Evolutionary conservation across 495 filamentous ascomycete genomes (phyloP).

Genomic region (Entonaema liquescens): DNA sequence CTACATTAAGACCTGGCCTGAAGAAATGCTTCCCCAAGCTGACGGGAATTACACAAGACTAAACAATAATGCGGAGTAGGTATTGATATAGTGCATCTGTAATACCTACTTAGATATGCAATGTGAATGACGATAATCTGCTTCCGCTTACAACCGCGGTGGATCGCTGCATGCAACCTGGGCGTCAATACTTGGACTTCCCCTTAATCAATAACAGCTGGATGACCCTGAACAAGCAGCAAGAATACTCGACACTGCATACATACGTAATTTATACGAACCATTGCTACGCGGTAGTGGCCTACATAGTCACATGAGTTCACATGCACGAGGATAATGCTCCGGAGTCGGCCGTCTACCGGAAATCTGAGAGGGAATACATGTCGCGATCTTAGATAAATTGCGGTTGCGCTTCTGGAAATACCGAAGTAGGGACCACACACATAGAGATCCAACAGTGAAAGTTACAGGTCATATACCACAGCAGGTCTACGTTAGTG

Average conservation of each 20-base stretch:
- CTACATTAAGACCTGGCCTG: neutral
- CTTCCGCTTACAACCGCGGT: neutral
- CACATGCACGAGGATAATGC: neutral
- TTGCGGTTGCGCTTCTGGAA: constrained; percentile 13
- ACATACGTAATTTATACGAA: neutral
- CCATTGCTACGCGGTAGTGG: neutral
- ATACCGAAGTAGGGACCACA: constrained; percentile 17
- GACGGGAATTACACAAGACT: neutral
- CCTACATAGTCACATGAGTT: constrained; percentile 7
- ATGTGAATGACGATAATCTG: constrained; percentile 9
- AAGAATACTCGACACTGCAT: neutral
- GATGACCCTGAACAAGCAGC: neutral
- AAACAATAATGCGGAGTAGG: neutral
- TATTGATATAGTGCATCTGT: neutral
- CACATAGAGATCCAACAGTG: constrained; percentile 29
- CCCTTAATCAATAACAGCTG: neutral
- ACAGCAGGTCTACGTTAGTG: constrained; percentile 21
- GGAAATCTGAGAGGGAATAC: constrained; percentile 7
- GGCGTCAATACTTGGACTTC: neutral
- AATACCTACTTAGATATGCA: neutral
- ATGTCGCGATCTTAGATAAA: constrained; percentile 15
- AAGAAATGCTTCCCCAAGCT: constrained; percentile 1
- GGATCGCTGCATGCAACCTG: constrained; percentile 10
- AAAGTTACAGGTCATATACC: constrained; percentile 35
- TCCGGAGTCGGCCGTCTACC: constrained; percentile 27